These are phyloP conservation scores for Solanum chaucha DNA, from an alignment of 257 asterid genomes.

Conservation along the genomic window DNA sequence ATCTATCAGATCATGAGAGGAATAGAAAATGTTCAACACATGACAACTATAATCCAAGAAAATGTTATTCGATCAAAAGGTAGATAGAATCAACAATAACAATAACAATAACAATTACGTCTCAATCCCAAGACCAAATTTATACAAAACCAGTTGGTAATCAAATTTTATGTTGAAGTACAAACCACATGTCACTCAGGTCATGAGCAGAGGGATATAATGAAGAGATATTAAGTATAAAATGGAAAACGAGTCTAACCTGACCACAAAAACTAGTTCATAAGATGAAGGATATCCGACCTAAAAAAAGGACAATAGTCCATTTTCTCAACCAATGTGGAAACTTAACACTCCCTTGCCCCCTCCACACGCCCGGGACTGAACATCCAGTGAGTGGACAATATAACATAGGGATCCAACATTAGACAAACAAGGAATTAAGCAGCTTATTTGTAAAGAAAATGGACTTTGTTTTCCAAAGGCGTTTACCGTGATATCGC, in stretches of 20 bases:
- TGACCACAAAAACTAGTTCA: neutral
- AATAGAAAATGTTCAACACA: neutral
- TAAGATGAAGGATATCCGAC: neutral
- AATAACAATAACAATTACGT: neutral
- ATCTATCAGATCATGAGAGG: neutral
- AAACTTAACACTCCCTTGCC: neutral
- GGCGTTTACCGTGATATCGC: neutral
- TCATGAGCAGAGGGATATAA: neutral
- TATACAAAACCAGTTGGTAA: neutral
- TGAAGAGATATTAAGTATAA: neutral
- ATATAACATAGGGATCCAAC: neutral
- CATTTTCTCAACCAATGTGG: neutral
- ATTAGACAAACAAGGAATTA: neutral
- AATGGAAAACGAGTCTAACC: neutral
- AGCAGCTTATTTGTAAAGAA: neutral
- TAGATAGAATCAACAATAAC: neutral
- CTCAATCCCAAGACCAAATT: neutral
- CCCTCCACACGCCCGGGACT: neutral
- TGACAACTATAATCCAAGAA: neutral
- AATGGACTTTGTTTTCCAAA: neutral
- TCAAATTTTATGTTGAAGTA: neutral
- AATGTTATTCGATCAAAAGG: neutral
- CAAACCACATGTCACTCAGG: neutral
- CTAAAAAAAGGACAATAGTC: neutral
- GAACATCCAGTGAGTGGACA: neutral